Evolutionary conservation across 2,329 filamentous ascomycete genomes (phyloP), one percentile per base, ranked within the genome.

Genomic region (Sclerotinia borealis): DNA sequence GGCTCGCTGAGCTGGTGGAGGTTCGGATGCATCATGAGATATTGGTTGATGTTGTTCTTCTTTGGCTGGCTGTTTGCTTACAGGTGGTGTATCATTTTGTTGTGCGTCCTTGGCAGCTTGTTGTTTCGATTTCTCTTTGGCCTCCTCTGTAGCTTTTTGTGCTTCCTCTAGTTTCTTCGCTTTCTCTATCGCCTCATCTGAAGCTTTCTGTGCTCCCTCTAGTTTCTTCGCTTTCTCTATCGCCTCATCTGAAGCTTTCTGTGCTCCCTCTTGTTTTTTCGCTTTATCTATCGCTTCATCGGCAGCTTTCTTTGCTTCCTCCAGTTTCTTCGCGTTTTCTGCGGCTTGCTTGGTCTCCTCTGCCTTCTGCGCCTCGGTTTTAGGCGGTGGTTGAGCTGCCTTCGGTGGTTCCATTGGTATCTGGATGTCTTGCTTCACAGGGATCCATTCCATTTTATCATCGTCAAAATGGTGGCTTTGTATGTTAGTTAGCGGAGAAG

Each of bases 381-480:
- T 43, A 15, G 48, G 29, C 13, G 50, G 13, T 67, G 68, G 37
- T 41, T 69, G 10, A 64, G 58, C 43, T 72, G 45, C 15, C 70
- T 71, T 54, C 75, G 9, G 66, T 64, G 58, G 60, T 52, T 48
- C 52, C 58, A 59, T 43, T 34, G 63, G 34, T 54, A 29, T 50
- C 13, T 63, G 60, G 22, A 37, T 9, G 11, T 59, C 47, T 54
- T 59, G 60, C 25, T 25, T 37, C 10, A 63, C 36, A 29, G 59
- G 59, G 15, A 75, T 64, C 74, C 74, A 76, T 64, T 75, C 71
- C 71, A 76, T 75, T 59, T 73, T 71, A 11, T 72, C 66, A 17
- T 77, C 71, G 27, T 79, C 73, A 59, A 81, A 81, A 10, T 73
- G 69, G 61, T 81, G 76, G 4, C 79, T 81, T 43, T 4, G 19